Conservation (phyloP, 2,329 filamentous ascomycete genomes). For the Cytospora paraplurivora region DNA sequence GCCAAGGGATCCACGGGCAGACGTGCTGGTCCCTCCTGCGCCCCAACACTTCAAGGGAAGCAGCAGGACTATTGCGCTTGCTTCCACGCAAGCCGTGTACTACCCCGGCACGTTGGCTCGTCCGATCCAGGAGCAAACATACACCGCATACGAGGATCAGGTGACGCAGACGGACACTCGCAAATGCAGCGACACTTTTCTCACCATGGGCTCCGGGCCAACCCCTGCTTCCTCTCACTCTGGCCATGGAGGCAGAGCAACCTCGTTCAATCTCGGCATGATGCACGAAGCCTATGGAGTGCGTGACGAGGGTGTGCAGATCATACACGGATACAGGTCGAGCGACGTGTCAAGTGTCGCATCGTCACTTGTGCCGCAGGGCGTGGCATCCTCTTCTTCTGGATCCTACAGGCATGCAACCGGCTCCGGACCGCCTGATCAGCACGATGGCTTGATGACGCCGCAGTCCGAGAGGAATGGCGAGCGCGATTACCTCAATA, state of each 20-base stretch:
- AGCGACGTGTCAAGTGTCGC: constrained; percentile 45
- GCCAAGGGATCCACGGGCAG: constrained; percentile 15
- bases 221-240: constrained; percentile 34
- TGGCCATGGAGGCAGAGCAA: constrained; percentile 17
- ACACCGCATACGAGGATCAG: constrained; percentile 23
- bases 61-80: constrained; percentile 6
- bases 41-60: constrained; percentile 6
- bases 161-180: constrained; percentile 18
- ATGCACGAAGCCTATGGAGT: constrained; percentile 30
- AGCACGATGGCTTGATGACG: constrained; percentile 41
- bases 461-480: constrained; percentile 45
- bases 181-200: constrained; percentile 21
- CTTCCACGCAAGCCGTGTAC: constrained; percentile 19
- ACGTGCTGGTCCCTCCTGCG: background rate
- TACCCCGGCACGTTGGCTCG: constrained; percentile 16
- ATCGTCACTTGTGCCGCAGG: constrained; percentile 43
- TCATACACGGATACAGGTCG: constrained; percentile 36
- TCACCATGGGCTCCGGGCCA: constrained; percentile 25
- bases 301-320: constrained; percentile 33
- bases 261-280: constrained; percentile 28
- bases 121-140: constrained; percentile 18
- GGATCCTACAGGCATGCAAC: constrained; percentile 30
- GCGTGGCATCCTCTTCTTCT: constrained; percentile 38
- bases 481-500: constrained; percentile 66
- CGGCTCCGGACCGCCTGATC: constrained; percentile 41